phyloP scores from a whole-genome alignment of 257 asterid genomes.

The Petunia axillaris region DNA sequence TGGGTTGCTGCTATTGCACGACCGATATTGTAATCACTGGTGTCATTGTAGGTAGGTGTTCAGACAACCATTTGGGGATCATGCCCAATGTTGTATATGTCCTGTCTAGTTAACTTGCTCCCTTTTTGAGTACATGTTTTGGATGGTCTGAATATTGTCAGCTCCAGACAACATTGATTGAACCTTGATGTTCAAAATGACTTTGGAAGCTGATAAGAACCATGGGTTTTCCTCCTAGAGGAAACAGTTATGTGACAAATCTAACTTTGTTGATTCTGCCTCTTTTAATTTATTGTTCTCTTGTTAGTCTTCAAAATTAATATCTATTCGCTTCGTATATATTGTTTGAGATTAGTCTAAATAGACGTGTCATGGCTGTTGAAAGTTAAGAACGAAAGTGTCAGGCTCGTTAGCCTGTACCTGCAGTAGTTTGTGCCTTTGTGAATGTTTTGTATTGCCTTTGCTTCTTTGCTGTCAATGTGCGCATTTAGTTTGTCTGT shows the following conservation, averaged over 20 bases:
- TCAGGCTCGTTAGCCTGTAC: not conserved
- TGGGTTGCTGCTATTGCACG: not conserved
- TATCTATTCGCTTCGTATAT: not conserved
- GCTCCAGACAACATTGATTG: not conserved
- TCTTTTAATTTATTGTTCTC: not conserved
- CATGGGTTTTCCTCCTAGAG: not conserved
- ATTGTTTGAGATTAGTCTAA: not conserved
- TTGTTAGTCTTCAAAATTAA: slow-evolving; percentile 8
- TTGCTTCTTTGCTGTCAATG: not conserved
- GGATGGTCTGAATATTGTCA: not conserved
- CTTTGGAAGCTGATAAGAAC: not conserved
- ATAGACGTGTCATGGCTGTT: not conserved
- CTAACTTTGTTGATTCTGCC: not conserved
- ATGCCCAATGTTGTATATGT: slow-evolving; percentile 7
- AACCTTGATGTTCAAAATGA: not conserved
- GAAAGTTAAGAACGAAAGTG: not conserved
- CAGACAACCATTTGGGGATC: not conserved
- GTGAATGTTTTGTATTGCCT: not conserved
- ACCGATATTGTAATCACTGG: not conserved
- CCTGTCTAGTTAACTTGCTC: not conserved
- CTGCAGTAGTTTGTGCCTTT: not conserved
- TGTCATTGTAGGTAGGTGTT: not conserved
- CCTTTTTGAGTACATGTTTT: not conserved
- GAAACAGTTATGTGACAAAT: slow-evolving; percentile 9
- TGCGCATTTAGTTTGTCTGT: not conserved